These are phyloP conservation scores for Erodium texanum DNA, from an alignment of 441 rosid genomes.

Conservation along the genomic window DNA sequence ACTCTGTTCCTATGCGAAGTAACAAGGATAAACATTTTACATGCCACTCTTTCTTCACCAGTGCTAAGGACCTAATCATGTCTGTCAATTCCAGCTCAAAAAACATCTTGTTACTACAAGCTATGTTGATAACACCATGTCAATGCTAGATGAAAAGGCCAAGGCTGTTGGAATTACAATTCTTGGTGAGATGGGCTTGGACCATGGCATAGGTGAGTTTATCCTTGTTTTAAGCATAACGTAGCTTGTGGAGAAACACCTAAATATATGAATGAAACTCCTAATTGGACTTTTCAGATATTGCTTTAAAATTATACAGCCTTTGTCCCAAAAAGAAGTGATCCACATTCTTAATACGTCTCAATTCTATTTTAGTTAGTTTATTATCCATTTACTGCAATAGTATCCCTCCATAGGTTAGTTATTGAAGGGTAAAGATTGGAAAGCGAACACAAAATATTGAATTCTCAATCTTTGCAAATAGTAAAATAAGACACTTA, in stretches of 20 bases:
- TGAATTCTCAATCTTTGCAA: neutral
- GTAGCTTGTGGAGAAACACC: neutral
- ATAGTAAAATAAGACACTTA: neutral
- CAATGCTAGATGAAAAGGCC: constrained; percentile 56
- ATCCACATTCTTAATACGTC: neutral
- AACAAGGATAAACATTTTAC: neutral
- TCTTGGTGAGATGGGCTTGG: constrained; percentile 94
- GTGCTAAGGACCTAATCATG: constrained; percentile 11
- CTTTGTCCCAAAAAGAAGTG: neutral
- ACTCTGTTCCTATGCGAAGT: constrained; percentile 11
- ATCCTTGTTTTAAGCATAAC: neutral
- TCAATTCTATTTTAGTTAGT: neutral
- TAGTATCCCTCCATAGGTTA: too few species aligned
- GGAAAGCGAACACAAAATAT: neutral
- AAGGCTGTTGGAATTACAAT: constrained; percentile 65
- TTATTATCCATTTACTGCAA: neutral
- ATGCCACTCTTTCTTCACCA: constrained; percentile 9
- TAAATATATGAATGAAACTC: neutral
- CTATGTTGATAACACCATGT: constrained; percentile 71
- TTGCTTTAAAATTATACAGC: neutral
- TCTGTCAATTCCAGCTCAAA: constrained; percentile 46
- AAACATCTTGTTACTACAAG: constrained; percentile 93
- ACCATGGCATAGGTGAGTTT: constrained; percentile 80
- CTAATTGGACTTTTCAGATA: neutral
- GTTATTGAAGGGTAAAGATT: neutral